phyloP scores from a whole-genome alignment of 371 early-diverging fungal genomes.

The Mortierella sp. region DNA sequence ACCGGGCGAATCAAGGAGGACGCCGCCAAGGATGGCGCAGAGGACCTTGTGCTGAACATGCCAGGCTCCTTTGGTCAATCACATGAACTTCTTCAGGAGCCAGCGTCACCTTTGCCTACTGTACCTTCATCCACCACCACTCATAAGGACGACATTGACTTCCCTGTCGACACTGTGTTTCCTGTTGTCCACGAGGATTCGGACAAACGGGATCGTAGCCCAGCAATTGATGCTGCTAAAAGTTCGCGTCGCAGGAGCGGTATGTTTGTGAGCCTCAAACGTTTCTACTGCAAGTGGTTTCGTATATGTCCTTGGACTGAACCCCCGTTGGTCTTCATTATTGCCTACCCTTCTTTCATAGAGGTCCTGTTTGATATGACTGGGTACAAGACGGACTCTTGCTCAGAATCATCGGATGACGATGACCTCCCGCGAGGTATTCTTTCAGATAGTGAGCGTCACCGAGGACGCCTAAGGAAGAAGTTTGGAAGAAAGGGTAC shows the following conservation, averaged over 20 bases:
- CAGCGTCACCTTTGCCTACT: conserved; percentile 34
- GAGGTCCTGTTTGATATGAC: conserved; percentile 53
- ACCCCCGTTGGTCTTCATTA: no score
- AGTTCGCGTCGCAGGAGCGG: conserved; percentile 31
- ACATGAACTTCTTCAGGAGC: conserved; percentile 36
- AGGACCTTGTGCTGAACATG: conserved; percentile 16
- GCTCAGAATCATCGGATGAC: conserved; percentile 41
- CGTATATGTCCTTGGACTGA: no score
- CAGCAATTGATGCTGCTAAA: background rate
- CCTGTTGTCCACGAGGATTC: conserved; percentile 39
- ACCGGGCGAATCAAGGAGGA: conserved; percentile 19
- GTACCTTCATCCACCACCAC: conserved; percentile 3
- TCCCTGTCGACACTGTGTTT: conserved; percentile 35
- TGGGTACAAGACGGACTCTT: conserved; percentile 49
- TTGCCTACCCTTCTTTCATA: background rate
- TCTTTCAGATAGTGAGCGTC: conserved; percentile 50
- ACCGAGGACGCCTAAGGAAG: conserved; percentile 28
- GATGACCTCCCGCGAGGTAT: conserved; percentile 46
- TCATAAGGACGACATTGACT: conserved; percentile 3
- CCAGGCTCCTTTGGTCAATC: conserved; percentile 41
- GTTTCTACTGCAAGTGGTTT: background rate
- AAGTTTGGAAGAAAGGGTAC: conserved; percentile 25
- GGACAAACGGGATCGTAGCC: background rate
- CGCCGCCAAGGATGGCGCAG: background rate
- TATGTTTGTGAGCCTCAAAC: conserved; percentile 9